Evolutionary conservation across 2,329 filamentous ascomycete genomes (phyloP), one percentile per base, ranked within the genome.

Genomic region (Apiospora sp.): DNA sequence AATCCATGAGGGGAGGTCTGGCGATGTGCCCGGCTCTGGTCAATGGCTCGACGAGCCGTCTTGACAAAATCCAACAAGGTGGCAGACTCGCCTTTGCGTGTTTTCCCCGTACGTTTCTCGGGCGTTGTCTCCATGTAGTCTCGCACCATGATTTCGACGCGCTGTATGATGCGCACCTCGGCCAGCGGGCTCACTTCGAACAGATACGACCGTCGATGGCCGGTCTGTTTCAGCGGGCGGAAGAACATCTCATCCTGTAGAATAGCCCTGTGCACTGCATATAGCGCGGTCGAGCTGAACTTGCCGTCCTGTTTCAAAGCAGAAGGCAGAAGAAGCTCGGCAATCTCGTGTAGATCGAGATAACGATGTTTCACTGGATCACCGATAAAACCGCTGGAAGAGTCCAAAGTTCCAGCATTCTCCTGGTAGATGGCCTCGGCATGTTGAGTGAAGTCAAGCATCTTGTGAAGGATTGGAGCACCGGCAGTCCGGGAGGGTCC

Each of bases 181-280:
- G 83, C 81, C 68, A 86, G 84, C 12, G 90, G 86, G 30, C 87
- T 85, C 72, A 95, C 86, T 74, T 91, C 88, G 76, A 92, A 93
- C 43, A 93, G 76, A 73, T 87, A 87, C 10, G 88, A 80, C 82
- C 87, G 77, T 82, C 90, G 78, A 85, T 79, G 79, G 81, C 87
- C 81, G 81, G 87, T 80, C 74, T 87, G 77, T 81, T 86, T 80
- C 79, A 88, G 74, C 2, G 87, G 84, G 2, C 86, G 85, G 78
- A 95, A 93, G 41, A 86, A 89, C 71, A 90, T 85, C 12, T 91
- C 90, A 73, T 91, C 87, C 54, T 87, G 84, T 34, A 87, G 80
- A 10, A 96, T 79, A 12, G 91, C 88, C 72, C 89, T 89, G 75
- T 94, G 92, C 8, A 95, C 90, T 4, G 93, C 93, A 77, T 94